Percentiles rank a stretch among this genome's conserved stretches.
Evolutionary conservation across 2,329 filamentous ascomycete species (phyloP).

Genomic region (Westerdykella sp.): DNA sequence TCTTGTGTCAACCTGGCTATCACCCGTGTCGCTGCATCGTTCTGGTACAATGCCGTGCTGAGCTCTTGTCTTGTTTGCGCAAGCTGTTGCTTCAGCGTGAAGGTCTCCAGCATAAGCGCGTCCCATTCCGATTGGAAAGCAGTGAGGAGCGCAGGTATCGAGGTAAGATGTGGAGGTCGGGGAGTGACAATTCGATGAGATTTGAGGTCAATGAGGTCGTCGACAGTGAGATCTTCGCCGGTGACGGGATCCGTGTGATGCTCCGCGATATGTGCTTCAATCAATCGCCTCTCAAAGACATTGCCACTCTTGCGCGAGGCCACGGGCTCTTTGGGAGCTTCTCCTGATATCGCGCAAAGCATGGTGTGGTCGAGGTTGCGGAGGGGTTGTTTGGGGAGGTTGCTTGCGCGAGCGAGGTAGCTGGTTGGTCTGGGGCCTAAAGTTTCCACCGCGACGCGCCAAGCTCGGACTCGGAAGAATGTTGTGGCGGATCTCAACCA

Average conservation of each 20-base stretch:
- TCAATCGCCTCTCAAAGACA: constrained; percentile 90
- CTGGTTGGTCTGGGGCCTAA: background rate
- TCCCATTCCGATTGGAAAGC: constrained; percentile 99
- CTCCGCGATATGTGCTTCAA: constrained; percentile 90
- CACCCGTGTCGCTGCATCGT: constrained; percentile 92
- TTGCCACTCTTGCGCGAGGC: constrained; percentile 90
- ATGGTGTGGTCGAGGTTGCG: constrained; percentile 10
- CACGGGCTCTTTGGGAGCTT: constrained; percentile 90
- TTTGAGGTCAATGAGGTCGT: constrained; percentile 86
- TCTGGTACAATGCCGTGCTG: constrained; percentile 88
- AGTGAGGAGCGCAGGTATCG: constrained; percentile 87
- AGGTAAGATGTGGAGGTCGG: constrained; percentile 86
- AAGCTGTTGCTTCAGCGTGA: constrained; percentile 82
- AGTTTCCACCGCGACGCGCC: background rate
- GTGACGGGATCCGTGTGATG: constrained; percentile 89
- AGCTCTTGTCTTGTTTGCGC: constrained; percentile 88
- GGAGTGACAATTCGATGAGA: constrained; percentile 77
- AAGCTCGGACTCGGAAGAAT: too few relatives aligned
- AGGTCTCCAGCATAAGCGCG: constrained; percentile 82
- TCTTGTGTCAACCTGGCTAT: constrained; percentile 88
- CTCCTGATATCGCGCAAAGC: constrained; percentile 73
- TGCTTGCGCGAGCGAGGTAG: background rate
- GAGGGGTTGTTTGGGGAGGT: background rate
- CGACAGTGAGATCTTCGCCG: constrained; percentile 72
- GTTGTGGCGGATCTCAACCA: too few relatives aligned